Conservation (phyloP, 192 early-diverging fungal species). For the Coemansia sp. region DNA sequence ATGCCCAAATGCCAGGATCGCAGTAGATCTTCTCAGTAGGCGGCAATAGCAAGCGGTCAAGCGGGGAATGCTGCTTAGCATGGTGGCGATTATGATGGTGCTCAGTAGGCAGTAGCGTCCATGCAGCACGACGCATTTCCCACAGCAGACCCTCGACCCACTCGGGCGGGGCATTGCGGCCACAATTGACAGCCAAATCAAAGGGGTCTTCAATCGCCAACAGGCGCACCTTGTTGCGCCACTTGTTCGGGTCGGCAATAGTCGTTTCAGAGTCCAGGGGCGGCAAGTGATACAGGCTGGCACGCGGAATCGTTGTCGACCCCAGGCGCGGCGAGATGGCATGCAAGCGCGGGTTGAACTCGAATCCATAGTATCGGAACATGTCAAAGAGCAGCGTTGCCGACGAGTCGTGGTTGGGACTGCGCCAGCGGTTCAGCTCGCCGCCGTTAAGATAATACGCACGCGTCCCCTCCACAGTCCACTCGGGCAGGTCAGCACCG, state of each 20-base stretch:
- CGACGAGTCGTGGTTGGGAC: slow-evolving; percentile 29
- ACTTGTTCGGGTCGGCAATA: slow-evolving; percentile 17
- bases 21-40: slow-evolving; percentile 17
- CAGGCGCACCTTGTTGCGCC: slow-evolving; percentile 25
- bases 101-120: slow-evolving; percentile 14
- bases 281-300: slow-evolving; percentile 23
- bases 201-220: slow-evolving; percentile 52
- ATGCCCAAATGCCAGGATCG: slow-evolving; percentile 27
- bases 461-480: slow-evolving; percentile 18
- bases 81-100: neutral
- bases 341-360: slow-evolving; percentile 32
- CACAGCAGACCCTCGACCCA: slow-evolving; percentile 49
- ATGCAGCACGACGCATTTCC: slow-evolving; percentile 55
- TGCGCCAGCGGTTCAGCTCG: slow-evolving; percentile 17
- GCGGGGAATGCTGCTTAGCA: neutral
- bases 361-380: slow-evolving; percentile 37
- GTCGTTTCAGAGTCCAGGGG: neutral
- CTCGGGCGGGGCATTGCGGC: slow-evolving; percentile 36
- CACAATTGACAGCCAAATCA: slow-evolving; percentile 33
- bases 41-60: slow-evolving; percentile 25
- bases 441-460: slow-evolving; percentile 21
- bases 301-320: slow-evolving; percentile 22
- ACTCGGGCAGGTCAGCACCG: neutral
- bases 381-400: slow-evolving; percentile 26
- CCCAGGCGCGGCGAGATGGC: slow-evolving; percentile 43